Evolutionary conservation across 306 rosid genomes (phyloP), one percentile per base, ranked within the genome.

Genomic region (Trichosanthes cucumerina): DNA sequence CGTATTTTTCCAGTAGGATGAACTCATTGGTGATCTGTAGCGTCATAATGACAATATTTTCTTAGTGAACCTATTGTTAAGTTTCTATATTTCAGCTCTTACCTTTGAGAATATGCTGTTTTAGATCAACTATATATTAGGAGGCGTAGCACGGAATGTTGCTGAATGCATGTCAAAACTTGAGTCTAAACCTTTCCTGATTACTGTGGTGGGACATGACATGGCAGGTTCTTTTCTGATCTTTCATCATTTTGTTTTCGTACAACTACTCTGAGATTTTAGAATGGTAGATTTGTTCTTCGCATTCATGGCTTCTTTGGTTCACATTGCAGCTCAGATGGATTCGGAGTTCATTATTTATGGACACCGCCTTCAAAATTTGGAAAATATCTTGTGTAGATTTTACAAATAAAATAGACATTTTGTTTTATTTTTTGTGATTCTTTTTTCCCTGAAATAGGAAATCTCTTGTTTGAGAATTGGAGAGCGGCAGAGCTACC

Each of bases 141-240:
- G 98, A 82, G 98, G 97, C 9, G 97, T 95, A 59, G 98, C 92
- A 21, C 92, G 98, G 87, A 95, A 95, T 81, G 86, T 95, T 54
- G 97, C 93, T 11, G 98, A 92, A 75, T 95, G 98, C 82, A 88
- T 95, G 93, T 86, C 91, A 70, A 95, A 89, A 86, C 89, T 95
- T 28, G 96, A 93, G 83, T 86, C 88, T 77, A 92, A 84, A 73
- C 96, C 93, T 62, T 91, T 81, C 80, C 86, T 95, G 89, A 92
- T 95, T 78, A 95, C 97, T 84, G 96, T 91, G 43, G 63, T 92
- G 16, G 97, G 98, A 38, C 83, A 75, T 79, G 97, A 95, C 81
- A 86, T 92, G 96, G 88, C 96, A 39, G 98, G 98, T 88, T 84
- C 46, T 82, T 77, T 83, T 63, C 9, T 12, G 46, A 60, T 53